phyloP scores from a whole-genome alignment of 1,284 basidiomycete genomes.

The Cerrena zonata region DNA sequence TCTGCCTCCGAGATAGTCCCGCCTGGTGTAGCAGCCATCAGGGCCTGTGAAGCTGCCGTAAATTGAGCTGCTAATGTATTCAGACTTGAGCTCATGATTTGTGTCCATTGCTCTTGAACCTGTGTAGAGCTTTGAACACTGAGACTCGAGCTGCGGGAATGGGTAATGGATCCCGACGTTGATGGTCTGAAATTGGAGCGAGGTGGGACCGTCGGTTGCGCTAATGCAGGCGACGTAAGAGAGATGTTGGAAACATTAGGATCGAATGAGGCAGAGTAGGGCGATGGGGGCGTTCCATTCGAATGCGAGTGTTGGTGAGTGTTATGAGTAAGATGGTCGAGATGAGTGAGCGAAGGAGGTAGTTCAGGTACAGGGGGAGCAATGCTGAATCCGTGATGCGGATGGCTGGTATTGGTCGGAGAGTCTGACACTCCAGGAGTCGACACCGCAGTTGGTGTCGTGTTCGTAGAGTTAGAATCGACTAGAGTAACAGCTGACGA shows the following conservation, averaged over 20 bases:
- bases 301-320: background rate
- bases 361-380: background rate
- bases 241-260: background rate
- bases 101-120: slow-evolving; percentile 18
- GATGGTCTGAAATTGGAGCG: background rate
- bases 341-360: background rate
- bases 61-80: slow-evolving; percentile 37
- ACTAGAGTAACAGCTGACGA: slow-evolving; percentile 2
- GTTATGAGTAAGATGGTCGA: background rate
- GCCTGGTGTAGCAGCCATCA: slow-evolving; percentile 24
- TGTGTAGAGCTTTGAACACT: background rate
- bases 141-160: background rate
- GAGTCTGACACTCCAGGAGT: background rate
- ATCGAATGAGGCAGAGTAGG: slow-evolving; percentile 4
- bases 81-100: slow-evolving; percentile 33
- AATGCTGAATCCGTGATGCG: background rate
- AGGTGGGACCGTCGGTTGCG: background rate
- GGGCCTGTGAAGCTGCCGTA: slow-evolving; percentile 34
- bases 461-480: background rate
- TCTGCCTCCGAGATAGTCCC: slow-evolving; percentile 1
- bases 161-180: background rate
- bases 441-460: background rate
- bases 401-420: background rate
- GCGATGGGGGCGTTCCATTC: background rate
- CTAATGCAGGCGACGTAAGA: background rate